A percentile compares a stretch with the other conserved stretches of the same genome.
These are phyloP conservation scores for Tolypocladium inflatum DNA, from an alignment of 2,329 filamentous ascomycete genomes.

Conservation along the genomic window DNA sequence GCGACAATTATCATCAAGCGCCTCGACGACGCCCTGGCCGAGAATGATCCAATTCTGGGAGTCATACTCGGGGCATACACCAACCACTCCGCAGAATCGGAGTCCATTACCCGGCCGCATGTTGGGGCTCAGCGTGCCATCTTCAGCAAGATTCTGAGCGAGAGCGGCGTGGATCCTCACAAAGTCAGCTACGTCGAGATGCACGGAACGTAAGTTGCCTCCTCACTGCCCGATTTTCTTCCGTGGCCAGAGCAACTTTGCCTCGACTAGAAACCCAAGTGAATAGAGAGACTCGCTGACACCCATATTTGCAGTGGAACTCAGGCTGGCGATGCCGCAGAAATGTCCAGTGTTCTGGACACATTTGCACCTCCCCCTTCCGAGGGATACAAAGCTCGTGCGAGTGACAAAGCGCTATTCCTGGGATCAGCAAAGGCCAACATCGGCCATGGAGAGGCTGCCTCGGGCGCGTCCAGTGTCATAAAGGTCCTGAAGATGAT, in stretches of 20 bases:
- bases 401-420: conserved; percentile 40
- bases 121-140: not conserved
- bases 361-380: conserved; percentile 29
- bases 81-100: not conserved
- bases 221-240: not conserved
- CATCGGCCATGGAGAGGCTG: conserved; percentile 54
- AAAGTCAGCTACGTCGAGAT: conserved; percentile 81
- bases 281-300: not conserved
- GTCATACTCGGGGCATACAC: conserved; percentile 67
- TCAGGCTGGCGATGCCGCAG: conserved; percentile 74
- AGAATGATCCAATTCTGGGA: conserved; percentile 69
- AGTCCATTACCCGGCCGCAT: not conserved
- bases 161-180: conserved; percentile 56
- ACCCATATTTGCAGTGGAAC: conserved; percentile 61
- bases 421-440: conserved; percentile 58
- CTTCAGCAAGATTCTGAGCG: not conserved
- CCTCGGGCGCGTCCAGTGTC: conserved; percentile 43
- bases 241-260: no score
- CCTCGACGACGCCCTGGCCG: conserved; percentile 65
- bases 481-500: conserved; percentile 47
- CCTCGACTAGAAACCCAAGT: not conserved
- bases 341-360: conserved; percentile 68
- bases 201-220: conserved; percentile 43
- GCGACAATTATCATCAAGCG: conserved; percentile 71
- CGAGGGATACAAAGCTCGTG: conserved; percentile 22